Conservation (phyloP, 2,329 filamentous ascomycete genomes). For the Penicillium sp. region DNA sequence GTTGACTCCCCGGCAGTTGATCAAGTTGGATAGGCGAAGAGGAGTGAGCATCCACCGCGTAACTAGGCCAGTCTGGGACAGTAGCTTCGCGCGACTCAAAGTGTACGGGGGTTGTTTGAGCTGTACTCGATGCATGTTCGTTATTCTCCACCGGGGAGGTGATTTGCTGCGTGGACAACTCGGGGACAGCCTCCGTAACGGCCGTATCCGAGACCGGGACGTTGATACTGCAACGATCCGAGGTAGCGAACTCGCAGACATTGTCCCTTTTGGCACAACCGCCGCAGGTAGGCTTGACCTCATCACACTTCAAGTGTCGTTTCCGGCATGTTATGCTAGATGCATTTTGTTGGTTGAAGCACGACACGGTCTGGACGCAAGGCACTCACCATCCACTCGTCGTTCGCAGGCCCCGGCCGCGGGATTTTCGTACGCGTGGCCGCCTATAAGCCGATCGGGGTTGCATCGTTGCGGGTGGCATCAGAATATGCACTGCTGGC, state of each 20-base stretch:
- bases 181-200: not conserved
- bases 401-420: constrained; percentile 21
- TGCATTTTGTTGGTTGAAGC: not conserved
- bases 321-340: constrained; percentile 26
- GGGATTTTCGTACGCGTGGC: constrained; percentile 18
- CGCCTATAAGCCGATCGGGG: constrained; percentile 1
- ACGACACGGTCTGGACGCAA: not conserved
- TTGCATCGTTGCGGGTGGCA: constrained; percentile 1
- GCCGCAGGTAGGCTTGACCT: constrained; percentile 29
- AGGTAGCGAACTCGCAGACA: constrained; percentile 14
- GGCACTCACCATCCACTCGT: constrained; percentile 20
- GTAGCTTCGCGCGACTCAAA: not conserved
- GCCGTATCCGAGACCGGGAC: not conserved
- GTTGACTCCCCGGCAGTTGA: not conserved
- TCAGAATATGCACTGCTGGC: not conserved
- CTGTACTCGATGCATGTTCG: not conserved
- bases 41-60: not conserved
- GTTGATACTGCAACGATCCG: not conserved
- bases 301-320: constrained; percentile 32
- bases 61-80: not conserved
- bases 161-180: not conserved
- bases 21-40: not conserved
- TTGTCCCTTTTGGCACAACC: constrained; percentile 27
- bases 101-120: not conserved
- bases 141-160: not conserved